These are phyloP conservation scores for Colletotrichum spinosum DNA, from an alignment of 2,329 filamentous ascomycete genomes.

Conservation along the genomic window DNA sequence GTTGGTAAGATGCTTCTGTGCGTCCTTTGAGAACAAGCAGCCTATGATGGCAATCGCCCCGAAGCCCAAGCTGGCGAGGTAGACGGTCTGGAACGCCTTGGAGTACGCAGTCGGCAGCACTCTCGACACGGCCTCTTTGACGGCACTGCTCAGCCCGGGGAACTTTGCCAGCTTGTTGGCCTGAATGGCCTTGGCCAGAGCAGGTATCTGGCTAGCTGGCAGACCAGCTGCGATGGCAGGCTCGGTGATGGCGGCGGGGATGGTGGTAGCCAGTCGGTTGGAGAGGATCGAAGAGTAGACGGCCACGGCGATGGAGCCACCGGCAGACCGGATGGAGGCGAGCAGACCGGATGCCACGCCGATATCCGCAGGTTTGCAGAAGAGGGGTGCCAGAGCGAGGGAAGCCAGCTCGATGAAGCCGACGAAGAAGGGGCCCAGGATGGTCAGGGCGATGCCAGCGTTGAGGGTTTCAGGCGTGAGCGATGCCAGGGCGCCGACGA, in stretches of 20 bases:
- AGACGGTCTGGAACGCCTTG: constrained; percentile 55
- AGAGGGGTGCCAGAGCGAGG: constrained; percentile 49
- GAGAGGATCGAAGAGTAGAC: constrained; percentile 54
- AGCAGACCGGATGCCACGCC: constrained; percentile 54
- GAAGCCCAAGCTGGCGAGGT: constrained; percentile 52
- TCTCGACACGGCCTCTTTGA: constrained; percentile 45
- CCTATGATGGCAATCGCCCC: constrained; percentile 51
- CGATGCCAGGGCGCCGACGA: constrained; percentile 48
- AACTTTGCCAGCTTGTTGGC: constrained; percentile 48
- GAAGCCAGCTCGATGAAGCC: constrained; percentile 50
- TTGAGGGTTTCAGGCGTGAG: constrained; percentile 47
- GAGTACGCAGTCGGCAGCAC: constrained; percentile 50
- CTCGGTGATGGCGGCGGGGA: constrained; percentile 47
- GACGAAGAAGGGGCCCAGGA: constrained; percentile 51
- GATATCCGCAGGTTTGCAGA: constrained; percentile 53
- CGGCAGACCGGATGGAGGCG: constrained; percentile 52
- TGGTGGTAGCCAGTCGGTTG: constrained; percentile 49
- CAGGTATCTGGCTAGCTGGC: constrained; percentile 44
- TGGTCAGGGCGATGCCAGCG: constrained; percentile 48
- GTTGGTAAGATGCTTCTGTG: constrained; percentile 47
- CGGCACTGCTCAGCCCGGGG: constrained; percentile 45
- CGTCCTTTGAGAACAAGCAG: constrained; percentile 49
- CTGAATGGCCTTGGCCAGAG: constrained; percentile 48
- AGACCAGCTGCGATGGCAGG: constrained; percentile 52
- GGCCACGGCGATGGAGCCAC: constrained; percentile 51